Evolutionary conservation across 768 basidiomycete species (phyloP).

Genomic region (Tricholoma furcatifolium): DNA sequence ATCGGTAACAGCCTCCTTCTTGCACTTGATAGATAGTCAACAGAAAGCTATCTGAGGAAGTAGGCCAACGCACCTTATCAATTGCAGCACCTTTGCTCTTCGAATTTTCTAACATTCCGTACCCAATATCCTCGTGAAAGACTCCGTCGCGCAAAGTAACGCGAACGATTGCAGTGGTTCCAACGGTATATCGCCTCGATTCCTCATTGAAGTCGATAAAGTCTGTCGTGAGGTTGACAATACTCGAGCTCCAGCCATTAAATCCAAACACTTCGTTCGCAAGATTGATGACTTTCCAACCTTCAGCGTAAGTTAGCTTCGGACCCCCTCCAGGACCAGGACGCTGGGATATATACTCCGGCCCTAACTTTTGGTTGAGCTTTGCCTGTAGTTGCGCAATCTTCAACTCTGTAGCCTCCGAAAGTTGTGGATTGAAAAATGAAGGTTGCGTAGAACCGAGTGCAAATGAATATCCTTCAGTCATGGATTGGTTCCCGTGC

Average conservation of each 20-base stretch:
- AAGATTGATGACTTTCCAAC: slow-evolving; percentile 97
- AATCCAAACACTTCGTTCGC: slow-evolving; percentile 99
- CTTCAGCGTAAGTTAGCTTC: slow-evolving; percentile 93
- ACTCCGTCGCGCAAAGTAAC: slow-evolving; percentile 88
- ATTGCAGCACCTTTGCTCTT: slow-evolving; percentile 83
- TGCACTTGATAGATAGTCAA: slow-evolving; percentile 59
- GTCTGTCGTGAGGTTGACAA: slow-evolving; percentile 74
- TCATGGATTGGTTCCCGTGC: slow-evolving; percentile 43
- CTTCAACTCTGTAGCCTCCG: slow-evolving; percentile 62
- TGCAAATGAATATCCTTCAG: slow-evolving; percentile 24
- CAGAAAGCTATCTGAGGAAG: not conserved
- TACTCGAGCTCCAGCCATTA: slow-evolving; percentile 89
- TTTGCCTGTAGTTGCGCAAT: slow-evolving; percentile 77
- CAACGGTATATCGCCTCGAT: slow-evolving; percentile 61
- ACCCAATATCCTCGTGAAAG: slow-evolving; percentile 93
- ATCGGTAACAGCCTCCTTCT: slow-evolving; percentile 98
- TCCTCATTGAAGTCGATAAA: slow-evolving; percentile 77
- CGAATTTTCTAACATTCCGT: slow-evolving; percentile 82
- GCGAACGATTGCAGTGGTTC: slow-evolving; percentile 81
- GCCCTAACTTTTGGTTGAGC: slow-evolving; percentile 86
- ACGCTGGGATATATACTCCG: slow-evolving; percentile 88
- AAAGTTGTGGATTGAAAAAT: slow-evolving; percentile 36
- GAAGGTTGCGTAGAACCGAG: slow-evolving; percentile 31
- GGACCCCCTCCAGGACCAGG: slow-evolving; percentile 85
- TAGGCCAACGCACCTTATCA: slow-evolving; percentile 73